Base-by-base conservation (phyloP, 331 rosid genomes). In the Cucumis variabilis region DNA sequence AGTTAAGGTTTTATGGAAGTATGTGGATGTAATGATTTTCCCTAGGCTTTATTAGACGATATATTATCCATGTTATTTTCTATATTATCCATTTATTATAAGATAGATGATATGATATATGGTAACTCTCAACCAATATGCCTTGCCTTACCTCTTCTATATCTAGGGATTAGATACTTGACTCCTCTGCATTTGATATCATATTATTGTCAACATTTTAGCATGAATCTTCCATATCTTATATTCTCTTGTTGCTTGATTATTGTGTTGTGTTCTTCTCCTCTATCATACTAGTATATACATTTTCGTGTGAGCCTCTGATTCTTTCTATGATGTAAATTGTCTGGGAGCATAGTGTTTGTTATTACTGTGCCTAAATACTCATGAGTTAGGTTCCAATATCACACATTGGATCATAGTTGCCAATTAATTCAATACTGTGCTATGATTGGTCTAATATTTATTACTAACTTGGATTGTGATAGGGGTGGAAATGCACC, bases 401-500 rank as follows among this genome's bases (percentile, higher is more conserved):
- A 37, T 83, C 41, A 41, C 23, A 12, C 71, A 60, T 60, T 28
- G 30, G 72, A 58, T 82, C 71, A 11, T 12, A 17, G 28, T 81
- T 77, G 15, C 65, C 8, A 48, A 53, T 28, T 58, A 80, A 55
- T 80, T 80, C 50, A 28, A 10, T 55, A 27, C 33, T 30, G 81
- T 76, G 75, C 55, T 53, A 51, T 67, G 37, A 48, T 48, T 60
- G 55, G 25, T 77, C 82, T 83, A 84, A 62, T 76, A 77, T 23
- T 50, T 66, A 79, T 19, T 86, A 72, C n/a, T 79, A 72, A 82
- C 15, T 83, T 87, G 84, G 65, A 88, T 91, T 89, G 60, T 89
- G 75, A 53, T 90, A 97, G 99, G 88, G 90, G 86, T 97, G 97
- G 98, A 98, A 97, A 84, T 97, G 99, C 88, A 79, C 95, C 74